Percentiles rank a stretch among this genome's conserved stretches.
phyloP scores from a whole-genome alignment of 192 early-diverging fungal genomes.

The Polychytrium aggregatum region DNA sequence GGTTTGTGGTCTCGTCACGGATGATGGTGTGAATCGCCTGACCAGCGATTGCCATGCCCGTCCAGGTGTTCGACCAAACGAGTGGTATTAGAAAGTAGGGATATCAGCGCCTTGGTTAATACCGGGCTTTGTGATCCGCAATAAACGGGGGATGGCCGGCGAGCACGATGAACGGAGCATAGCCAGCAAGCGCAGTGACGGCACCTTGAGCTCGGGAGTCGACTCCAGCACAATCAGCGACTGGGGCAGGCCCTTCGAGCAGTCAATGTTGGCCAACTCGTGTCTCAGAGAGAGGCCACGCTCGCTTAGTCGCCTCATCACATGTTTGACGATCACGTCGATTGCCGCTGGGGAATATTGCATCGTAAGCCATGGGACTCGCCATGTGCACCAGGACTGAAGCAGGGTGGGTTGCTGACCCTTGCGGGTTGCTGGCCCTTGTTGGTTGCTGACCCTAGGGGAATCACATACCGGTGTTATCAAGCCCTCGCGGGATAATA shows the following conservation, averaged over 20 bases:
- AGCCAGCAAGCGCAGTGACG: too few species aligned
- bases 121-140: too few species aligned
- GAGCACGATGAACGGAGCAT: too few species aligned
- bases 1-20: conserved; percentile 51
- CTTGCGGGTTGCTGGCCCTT: not conserved
- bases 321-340: conserved; percentile 81
- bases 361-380: too few species aligned
- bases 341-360: conserved; percentile 62
- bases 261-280: conserved; percentile 9
- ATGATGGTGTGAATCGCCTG: conserved; percentile 65
- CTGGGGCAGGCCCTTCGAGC: conserved; percentile 11
- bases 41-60: too few species aligned
- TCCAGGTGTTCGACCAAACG: too few species aligned
- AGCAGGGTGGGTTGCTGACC: too few species aligned
- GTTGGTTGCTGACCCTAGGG: not conserved
- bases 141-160: too few species aligned
- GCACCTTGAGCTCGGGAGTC: conserved; percentile 30
- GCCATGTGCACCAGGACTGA: too few species aligned
- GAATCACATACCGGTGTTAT: conserved; percentile 45
- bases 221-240: conserved; percentile 31
- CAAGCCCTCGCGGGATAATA: conserved; percentile 83
- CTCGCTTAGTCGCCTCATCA: conserved; percentile 72
- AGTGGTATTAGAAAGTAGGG: too few species aligned
- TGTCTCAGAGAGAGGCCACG: conserved; percentile 28
- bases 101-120: too few species aligned